phyloP scores from a whole-genome alignment of 176 grass and related monocot genomes.

The Tillandsia fasciculata region DNA sequence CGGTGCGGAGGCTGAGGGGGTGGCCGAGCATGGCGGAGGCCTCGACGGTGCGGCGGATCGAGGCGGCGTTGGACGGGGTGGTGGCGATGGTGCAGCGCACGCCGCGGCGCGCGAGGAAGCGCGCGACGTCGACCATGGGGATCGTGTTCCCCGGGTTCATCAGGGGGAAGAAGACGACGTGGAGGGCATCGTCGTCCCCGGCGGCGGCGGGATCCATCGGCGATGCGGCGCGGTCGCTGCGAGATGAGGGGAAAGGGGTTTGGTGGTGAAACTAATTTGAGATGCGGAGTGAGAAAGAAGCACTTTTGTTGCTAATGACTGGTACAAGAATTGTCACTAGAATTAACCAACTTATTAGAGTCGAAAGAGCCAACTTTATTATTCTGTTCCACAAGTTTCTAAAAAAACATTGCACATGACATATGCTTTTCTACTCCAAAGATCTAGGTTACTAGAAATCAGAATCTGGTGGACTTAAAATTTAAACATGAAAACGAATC shows the following conservation, averaged over 20 bases:
- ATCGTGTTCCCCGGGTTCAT: conserved; percentile 11
- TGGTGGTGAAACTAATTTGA: too few relatives aligned
- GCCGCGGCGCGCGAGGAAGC: conserved; percentile 29
- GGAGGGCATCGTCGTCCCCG: neutral
- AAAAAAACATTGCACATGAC: too few relatives aligned
- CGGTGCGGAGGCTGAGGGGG: conserved; percentile 24
- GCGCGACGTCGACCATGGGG: conserved; percentile 14
- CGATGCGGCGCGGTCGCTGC: too few relatives aligned
- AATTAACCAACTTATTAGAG: too few relatives aligned
- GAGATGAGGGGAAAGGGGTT: too few relatives aligned
- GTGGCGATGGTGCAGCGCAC: conserved; percentile 34
- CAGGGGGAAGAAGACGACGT: conserved; percentile 8
- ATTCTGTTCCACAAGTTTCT: too few relatives aligned
- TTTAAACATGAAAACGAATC: neutral
- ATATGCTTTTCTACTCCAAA: too few relatives aligned
- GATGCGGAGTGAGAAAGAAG: too few relatives aligned
- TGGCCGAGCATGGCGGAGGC: neutral
- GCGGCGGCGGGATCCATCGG: neutral
- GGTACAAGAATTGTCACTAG: neutral
- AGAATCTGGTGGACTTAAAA: neutral
- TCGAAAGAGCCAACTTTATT: too few relatives aligned
- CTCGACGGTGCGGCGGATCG: conserved; percentile 18
- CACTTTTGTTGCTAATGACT: too few relatives aligned
- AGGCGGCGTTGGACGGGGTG: conserved; percentile 27
- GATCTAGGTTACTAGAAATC: too few relatives aligned